Percentiles rank a stretch among this genome's conserved stretches.
phyloP scores from a whole-genome alignment of 2,329 filamentous ascomycete genomes.

The Lachnellula willkommii region DNA sequence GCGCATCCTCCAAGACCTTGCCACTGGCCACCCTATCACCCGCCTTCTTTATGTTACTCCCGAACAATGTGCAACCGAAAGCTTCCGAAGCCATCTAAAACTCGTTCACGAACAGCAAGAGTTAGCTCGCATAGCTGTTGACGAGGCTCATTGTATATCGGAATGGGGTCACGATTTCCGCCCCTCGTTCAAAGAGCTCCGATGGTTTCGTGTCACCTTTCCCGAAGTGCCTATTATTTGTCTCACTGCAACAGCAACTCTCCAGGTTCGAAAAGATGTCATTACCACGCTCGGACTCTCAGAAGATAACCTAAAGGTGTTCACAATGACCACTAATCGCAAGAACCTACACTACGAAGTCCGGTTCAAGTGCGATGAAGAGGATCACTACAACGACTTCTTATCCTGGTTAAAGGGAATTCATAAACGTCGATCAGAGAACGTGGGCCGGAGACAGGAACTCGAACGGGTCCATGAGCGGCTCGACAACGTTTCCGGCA shows the following conservation, averaged over 20 bases:
- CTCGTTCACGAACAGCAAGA: constrained; percentile 75
- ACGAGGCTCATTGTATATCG: constrained; percentile 95
- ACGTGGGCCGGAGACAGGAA: constrained; percentile 51
- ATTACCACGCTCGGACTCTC: constrained; percentile 68
- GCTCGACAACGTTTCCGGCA: constrained; percentile 62
- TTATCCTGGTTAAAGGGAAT: constrained; percentile 70
- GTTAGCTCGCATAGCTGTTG: constrained; percentile 81
- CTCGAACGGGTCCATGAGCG: constrained; percentile 50
- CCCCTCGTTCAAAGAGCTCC: constrained; percentile 81
- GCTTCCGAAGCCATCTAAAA: constrained; percentile 69
- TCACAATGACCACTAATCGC: constrained; percentile 77
- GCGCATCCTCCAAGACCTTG: constrained; percentile 71
- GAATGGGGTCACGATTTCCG: constrained; percentile 99
- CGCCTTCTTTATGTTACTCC: constrained; percentile 90
- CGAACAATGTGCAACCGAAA: constrained; percentile 72
- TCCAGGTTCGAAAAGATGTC: constrained; percentile 75
- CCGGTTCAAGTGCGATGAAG: constrained; percentile 71
- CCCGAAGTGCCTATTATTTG: constrained; percentile 87
- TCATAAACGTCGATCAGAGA: constrained; percentile 60
- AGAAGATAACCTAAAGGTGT: constrained; percentile 58
- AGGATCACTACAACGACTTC: constrained; percentile 69
- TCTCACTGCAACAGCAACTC: constrained; percentile 85
- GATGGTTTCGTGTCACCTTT: constrained; percentile 77
- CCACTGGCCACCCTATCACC: constrained; percentile 78
- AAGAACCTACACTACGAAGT: constrained; percentile 90